Evolutionary conservation across 495 filamentous ascomycete species (phyloP).

Genomic region (Elasticomyces elasticus): DNA sequence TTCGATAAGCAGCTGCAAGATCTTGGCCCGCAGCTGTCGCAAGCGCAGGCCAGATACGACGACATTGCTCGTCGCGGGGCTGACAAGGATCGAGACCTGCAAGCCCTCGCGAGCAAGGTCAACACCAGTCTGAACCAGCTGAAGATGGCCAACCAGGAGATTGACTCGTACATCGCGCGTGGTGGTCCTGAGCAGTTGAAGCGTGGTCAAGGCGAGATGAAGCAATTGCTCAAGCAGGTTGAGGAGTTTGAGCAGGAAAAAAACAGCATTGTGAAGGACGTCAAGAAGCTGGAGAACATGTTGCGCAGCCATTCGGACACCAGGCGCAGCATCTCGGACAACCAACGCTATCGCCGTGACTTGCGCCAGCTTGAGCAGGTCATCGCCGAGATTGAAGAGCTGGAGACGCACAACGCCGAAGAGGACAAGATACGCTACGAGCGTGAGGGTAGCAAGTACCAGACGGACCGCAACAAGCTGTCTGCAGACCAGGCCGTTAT

Average conservation of each 20-base stretch:
- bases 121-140: conserved; percentile 67
- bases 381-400: conserved; percentile 57
- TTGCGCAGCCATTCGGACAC: conserved; percentile 67
- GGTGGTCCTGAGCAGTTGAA: conserved; percentile 65
- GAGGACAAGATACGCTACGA: conserved; percentile 68
- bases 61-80: conserved; percentile 62
- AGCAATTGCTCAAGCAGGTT: conserved; percentile 55
- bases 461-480: conserved; percentile 50
- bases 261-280: conserved; percentile 50
- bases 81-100: conserved; percentile 62
- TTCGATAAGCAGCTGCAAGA: conserved; percentile 59
- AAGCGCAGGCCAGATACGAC: conserved; percentile 62
- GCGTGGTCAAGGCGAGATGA: conserved; percentile 57
- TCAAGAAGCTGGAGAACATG: conserved; percentile 70
- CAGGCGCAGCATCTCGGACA: conserved; percentile 74
- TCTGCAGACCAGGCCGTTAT: conserved; percentile 52
- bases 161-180: conserved; percentile 66
- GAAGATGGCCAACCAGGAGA: conserved; percentile 60
- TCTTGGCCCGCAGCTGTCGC: conserved; percentile 61
- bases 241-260: conserved; percentile 56
- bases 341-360: conserved; percentile 70
- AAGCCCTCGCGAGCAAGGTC: conserved; percentile 59
- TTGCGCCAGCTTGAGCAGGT: conserved; percentile 57
- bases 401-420: conserved; percentile 71
- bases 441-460: conserved; percentile 52